phyloP scores from a whole-genome alignment of 345 rosid genomes.

The Hirschfeldia incana region DNA sequence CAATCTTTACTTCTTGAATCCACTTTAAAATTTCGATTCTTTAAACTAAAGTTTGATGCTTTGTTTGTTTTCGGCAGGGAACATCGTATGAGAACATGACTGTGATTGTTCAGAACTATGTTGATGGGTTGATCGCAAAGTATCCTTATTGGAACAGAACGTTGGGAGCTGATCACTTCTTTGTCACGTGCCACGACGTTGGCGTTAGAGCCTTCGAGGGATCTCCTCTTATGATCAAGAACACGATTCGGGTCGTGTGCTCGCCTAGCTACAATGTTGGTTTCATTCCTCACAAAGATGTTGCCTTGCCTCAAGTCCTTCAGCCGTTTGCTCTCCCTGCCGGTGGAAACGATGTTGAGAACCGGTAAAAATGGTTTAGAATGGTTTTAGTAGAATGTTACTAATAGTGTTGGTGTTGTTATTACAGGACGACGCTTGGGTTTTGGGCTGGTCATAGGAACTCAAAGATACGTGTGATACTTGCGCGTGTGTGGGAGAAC shows the following conservation, averaged over 20 bases:
- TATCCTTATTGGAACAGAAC: constrained; percentile 98
- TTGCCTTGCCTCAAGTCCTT: constrained; percentile 92
- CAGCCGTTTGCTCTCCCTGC: constrained; percentile 96
- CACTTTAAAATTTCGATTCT: background rate
- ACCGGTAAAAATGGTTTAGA: constrained; percentile 48
- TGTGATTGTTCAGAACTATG: constrained; percentile 68
- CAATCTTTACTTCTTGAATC: background rate
- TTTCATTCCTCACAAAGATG: constrained; percentile 95
- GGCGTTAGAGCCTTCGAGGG: constrained; percentile 96
- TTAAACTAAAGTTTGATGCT: background rate
- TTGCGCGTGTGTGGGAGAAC: constrained; percentile 99
- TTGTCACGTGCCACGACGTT: constrained; percentile 94
- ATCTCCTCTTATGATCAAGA: constrained; percentile 71
- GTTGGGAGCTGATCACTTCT: constrained; percentile 95
- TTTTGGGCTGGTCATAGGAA: constrained; percentile 99
- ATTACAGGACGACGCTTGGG: constrained; percentile 81
- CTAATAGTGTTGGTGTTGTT: background rate
- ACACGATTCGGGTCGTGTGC: constrained; percentile 89
- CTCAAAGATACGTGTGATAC: constrained; percentile 90
- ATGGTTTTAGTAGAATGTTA: constrained; percentile 10
- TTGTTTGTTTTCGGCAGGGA: constrained; percentile 52
- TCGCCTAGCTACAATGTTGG: constrained; percentile 96
- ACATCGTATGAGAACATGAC: constrained; percentile 96
- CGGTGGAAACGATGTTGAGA: constrained; percentile 81
- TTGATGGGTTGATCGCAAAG: constrained; percentile 65